Evolutionary conservation across 306 rosid species (phyloP), one percentile per base, ranked within the genome.

Genomic region (Hippophae rhamnoides): DNA sequence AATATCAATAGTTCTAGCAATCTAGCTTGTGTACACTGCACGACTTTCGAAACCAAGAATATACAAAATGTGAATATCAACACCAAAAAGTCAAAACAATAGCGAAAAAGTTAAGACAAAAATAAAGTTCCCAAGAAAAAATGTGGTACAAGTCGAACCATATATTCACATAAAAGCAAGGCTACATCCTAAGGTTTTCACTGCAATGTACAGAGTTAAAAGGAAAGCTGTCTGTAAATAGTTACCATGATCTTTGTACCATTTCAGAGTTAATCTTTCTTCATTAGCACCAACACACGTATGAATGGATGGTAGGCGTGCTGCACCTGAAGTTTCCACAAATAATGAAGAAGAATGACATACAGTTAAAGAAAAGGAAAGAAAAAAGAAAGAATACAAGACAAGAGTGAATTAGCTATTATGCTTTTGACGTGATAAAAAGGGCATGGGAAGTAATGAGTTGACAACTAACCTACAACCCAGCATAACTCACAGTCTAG

Each of bases 231-330:
- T 62, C 55, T 71, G 46, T 41, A 68, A 55, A 78, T 72, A 68
- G 73, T 85, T 88, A 84, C 99, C 96, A 60, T 92, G 79, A 66
- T 92, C 99, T 70, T 74, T 85, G 60, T 92, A 92, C 99, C 99
- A 88, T 74, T 92, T 88, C 14, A 95, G 89, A 63, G 96, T 88
- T 60, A 92, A 73, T 68, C 94, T 85, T 79, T 92, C 99, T 80
- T 84, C 90, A 73, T 88, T 80, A 26, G 86, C 93, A 66, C 96
- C 99, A 40, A 92, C 96, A 72, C 99, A 92, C 52, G 96, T 92
- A 76, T 92, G 96, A 74, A 92, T 88, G 58, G 95, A 79, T 73
- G 99, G 96, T 73, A 92, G 96, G 52, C 90, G 86, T 38, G 93
- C 77, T 44, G 94, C 88, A 63, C 69, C 96, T 92, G 95, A 68